A percentile compares a stretch with the other conserved stretches of the same genome.
Conservation (phyloP, 257 asterid genomes). For the Solanum rostratum region DNA sequence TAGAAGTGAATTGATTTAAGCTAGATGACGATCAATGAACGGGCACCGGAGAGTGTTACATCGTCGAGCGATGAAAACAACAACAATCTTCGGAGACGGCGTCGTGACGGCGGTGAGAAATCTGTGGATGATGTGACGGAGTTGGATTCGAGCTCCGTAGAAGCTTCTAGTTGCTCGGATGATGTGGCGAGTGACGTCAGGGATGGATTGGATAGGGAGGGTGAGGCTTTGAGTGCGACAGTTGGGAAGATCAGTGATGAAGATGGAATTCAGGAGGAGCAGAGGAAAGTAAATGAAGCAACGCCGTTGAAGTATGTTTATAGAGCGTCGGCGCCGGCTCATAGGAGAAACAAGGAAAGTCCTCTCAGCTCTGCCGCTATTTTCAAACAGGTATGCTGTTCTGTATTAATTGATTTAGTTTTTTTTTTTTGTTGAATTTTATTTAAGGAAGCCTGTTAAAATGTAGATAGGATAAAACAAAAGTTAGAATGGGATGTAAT, state of each 20-base stretch:
- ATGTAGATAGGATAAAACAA: not conserved
- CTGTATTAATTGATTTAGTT: not conserved
- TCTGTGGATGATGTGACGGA: conserved; percentile 1
- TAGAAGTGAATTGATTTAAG: not conserved
- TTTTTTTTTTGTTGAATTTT: not conserved
- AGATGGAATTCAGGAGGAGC: conserved; percentile 12
- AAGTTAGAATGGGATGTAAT: not conserved
- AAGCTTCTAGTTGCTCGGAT: not conserved
- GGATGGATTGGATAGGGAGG: conserved; percentile 12
- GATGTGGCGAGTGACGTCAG: not conserved
- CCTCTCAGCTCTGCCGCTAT: conserved; percentile 96
- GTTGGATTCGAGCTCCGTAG: conserved; percentile 6
- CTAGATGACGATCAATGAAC: conserved; percentile 12
- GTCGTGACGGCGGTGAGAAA: not conserved
- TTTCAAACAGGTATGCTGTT: conserved; percentile 58
- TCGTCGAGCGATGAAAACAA: conserved; percentile 15
- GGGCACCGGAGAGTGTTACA: conserved; percentile 33
- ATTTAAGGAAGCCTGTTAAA: not conserved
- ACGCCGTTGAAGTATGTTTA: conserved; percentile 33
- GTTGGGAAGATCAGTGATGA: conserved; percentile 12
- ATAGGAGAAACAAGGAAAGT: conserved; percentile 73
- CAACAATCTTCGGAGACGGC: conserved; percentile 37
- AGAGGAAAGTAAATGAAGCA: conserved; percentile 19
- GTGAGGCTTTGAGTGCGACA: conserved; percentile 1
- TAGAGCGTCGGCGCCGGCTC: conserved; percentile 87